Evolutionary conservation across 1,284 basidiomycete genomes (phyloP).

Genomic region (Coniferiporia weirii): DNA sequence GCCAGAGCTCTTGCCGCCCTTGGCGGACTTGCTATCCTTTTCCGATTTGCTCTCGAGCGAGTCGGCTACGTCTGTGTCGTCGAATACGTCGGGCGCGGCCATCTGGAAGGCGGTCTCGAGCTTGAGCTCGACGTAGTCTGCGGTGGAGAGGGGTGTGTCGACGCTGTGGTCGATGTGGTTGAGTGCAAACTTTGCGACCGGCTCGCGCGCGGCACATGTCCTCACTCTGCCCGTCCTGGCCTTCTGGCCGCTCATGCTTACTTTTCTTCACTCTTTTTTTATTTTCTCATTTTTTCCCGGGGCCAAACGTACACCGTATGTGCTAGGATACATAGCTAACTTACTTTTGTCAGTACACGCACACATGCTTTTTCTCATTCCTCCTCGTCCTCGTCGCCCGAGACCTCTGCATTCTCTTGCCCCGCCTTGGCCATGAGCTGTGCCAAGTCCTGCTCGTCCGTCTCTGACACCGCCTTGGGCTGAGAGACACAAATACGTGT

Average conservation of each 20-base stretch:
- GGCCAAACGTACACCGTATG: neutral
- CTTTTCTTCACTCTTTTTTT: neutral
- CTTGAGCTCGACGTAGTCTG: neutral
- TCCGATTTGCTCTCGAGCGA: conserved; percentile 30
- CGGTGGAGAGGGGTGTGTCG: neutral
- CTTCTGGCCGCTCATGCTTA: neutral
- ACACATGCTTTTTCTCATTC: conserved; percentile 30
- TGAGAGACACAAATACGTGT: conserved; percentile 28
- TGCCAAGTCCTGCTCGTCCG: conserved; percentile 92
- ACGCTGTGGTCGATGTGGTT: neutral
- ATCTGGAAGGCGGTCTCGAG: neutral
- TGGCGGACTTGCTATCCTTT: conserved; percentile 30
- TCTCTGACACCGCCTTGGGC: conserved; percentile 97
- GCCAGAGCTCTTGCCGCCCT: conserved; percentile 28
- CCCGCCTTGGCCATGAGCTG: conserved; percentile 92
- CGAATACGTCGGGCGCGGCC: conserved; percentile 7
- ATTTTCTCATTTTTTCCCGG: neutral
- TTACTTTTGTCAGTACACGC: neutral
- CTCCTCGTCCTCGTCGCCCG: conserved; percentile 88
- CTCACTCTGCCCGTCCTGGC: neutral
- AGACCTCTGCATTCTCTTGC: conserved; percentile 90
- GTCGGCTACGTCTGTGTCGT: conserved; percentile 26
- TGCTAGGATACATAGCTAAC: conserved; percentile 7
- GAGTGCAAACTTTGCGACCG: neutral
- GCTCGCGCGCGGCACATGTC: neutral